A percentile compares a stretch with the other conserved stretches of the same genome.
phyloP scores from a whole-genome alignment of 441 rosid species.

The Populus hybrid region DNA sequence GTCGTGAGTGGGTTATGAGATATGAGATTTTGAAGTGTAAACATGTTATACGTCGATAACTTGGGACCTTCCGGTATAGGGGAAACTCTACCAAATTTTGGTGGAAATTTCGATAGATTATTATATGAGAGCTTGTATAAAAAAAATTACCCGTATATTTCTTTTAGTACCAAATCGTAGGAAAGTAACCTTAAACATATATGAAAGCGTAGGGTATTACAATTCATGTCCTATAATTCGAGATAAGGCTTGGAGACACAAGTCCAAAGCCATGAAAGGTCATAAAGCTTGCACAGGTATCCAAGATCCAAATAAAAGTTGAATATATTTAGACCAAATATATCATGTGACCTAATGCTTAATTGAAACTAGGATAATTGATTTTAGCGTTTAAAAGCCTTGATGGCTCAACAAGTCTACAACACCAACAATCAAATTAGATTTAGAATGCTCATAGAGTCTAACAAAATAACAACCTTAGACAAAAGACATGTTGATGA shows the following conservation, averaged over 20 bases:
- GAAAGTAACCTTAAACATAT: too few relatives aligned
- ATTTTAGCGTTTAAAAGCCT: background rate
- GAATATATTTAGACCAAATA: background rate
- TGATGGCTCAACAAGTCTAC: background rate
- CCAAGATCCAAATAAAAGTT: background rate
- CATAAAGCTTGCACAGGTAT: background rate
- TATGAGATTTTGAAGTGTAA: too few relatives aligned
- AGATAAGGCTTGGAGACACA: background rate
- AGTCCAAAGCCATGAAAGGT: background rate
- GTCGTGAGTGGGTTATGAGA: too few relatives aligned
- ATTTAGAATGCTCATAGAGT: background rate
- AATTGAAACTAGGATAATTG: background rate
- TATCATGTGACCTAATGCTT: background rate
- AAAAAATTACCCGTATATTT: too few relatives aligned
- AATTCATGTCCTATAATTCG: background rate
- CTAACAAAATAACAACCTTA: background rate
- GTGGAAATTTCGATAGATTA: too few relatives aligned
- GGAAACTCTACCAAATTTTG: too few relatives aligned
- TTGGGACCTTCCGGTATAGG: too few relatives aligned
- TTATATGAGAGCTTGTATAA: too few relatives aligned
- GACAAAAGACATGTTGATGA: background rate
- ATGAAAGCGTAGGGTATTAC: fast-evolving
- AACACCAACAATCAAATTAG: background rate
- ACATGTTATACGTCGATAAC: fast-evolving
- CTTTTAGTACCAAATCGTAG: too few relatives aligned